phyloP scores from a whole-genome alignment of 345 rosid genomes.

The Hibiscus mutabilis region DNA sequence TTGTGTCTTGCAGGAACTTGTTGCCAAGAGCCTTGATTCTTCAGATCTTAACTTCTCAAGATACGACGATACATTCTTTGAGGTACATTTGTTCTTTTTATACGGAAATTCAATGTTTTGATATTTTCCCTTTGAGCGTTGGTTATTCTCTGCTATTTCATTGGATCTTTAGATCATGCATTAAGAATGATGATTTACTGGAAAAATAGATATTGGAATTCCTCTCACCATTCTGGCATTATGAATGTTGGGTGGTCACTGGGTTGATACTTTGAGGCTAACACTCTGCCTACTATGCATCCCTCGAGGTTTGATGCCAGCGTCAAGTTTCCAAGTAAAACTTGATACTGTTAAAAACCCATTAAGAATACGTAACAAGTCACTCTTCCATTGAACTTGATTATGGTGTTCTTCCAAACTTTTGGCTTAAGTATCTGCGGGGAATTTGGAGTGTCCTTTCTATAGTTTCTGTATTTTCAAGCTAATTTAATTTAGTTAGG shows the following conservation, averaged over 20 bases:
- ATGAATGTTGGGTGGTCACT: slow-evolving; percentile 2
- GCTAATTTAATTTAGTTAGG: background rate
- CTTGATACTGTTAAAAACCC: background rate
- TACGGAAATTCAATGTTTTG: too few species aligned
- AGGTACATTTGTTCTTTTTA: slow-evolving; percentile 41
- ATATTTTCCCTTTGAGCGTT: too few species aligned
- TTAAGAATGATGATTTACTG: background rate
- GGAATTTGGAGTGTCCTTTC: background rate
- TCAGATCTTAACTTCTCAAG: slow-evolving; percentile 84
- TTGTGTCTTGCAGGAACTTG: slow-evolving; percentile 54
- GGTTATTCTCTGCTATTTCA: too few species aligned
- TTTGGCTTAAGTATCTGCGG: background rate
- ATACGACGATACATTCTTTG: slow-evolving; percentile 85
- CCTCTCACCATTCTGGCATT: background rate
- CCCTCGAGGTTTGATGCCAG: background rate
- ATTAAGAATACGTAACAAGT: background rate
- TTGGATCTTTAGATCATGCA: too few species aligned
- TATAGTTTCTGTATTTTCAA: background rate
- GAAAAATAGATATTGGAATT: background rate
- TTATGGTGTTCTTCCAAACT: background rate
- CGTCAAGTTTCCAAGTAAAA: slow-evolving; percentile 1
- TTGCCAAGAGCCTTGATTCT: slow-evolving; percentile 84
- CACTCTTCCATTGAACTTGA: background rate
- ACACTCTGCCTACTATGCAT: background rate
- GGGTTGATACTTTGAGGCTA: background rate